These are phyloP conservation scores for Lactarius hatsudake DNA, from an alignment of 768 basidiomycete genomes.

Conservation along the genomic window DNA sequence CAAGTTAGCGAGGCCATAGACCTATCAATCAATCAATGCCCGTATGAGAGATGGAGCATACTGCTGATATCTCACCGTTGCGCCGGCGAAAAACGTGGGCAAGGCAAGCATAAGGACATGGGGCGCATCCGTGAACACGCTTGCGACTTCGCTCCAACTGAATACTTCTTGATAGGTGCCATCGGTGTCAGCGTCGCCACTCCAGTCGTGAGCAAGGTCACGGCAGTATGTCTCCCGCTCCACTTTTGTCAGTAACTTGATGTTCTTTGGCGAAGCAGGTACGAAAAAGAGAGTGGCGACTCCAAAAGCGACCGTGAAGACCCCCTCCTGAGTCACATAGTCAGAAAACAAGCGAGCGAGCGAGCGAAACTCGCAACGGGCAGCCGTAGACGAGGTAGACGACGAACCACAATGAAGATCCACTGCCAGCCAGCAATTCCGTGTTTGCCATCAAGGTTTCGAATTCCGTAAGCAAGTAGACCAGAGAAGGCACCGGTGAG, in stretches of 20 bases:
- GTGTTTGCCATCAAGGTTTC: slow-evolving; percentile 51
- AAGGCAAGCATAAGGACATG: slow-evolving; percentile 54
- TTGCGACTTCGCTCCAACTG: slow-evolving; percentile 53
- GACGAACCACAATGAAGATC: slow-evolving; percentile 56
- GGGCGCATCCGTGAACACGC: slow-evolving; percentile 44
- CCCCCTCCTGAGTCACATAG: slow-evolving; percentile 44
- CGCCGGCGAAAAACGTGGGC: slow-evolving; percentile 53
- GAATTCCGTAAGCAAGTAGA: slow-evolving; percentile 56
- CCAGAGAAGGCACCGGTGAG: slow-evolving; percentile 62
- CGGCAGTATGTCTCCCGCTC: slow-evolving; percentile 40
- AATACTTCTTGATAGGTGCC: slow-evolving; percentile 46
- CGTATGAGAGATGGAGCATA: background rate
- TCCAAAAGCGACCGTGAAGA: slow-evolving; percentile 61
- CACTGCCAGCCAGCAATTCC: slow-evolving; percentile 60
- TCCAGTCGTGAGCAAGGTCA: slow-evolving; percentile 38
- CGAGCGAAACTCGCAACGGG: too few relatives aligned
- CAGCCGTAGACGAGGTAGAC: background rate
- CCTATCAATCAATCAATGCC: background rate
- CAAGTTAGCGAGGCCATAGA: slow-evolving; percentile 30
- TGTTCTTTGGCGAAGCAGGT: slow-evolving; percentile 42
- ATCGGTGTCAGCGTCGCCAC: slow-evolving; percentile 36
- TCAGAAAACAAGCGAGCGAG: background rate
- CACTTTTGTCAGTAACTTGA: slow-evolving; percentile 48
- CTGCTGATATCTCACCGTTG: slow-evolving; percentile 28
- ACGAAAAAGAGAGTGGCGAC: slow-evolving; percentile 48